Conservation (phyloP, 768 basidiomycete species). For the Terana coerulea region DNA sequence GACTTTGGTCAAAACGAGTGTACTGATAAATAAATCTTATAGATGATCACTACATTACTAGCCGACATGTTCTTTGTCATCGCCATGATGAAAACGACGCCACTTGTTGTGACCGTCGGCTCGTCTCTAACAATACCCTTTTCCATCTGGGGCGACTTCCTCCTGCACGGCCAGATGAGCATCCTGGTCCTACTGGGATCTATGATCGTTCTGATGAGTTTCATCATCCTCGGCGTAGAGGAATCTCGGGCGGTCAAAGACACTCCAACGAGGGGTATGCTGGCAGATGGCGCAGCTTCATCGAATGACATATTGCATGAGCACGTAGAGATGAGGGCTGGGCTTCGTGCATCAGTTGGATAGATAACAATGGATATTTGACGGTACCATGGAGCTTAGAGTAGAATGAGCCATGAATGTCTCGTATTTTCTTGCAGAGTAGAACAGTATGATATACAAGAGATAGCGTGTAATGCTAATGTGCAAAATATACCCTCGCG, state of each 20-base stretch:
- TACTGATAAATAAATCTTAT: no score
- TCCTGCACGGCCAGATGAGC: slow-evolving; percentile 55
- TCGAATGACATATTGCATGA: slow-evolving; percentile 11
- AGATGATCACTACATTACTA: slow-evolving; percentile 71
- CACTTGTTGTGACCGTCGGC: slow-evolving; percentile 90
- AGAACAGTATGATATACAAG: no score
- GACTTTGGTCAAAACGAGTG: slow-evolving; percentile 53
- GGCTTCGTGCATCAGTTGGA: no score
- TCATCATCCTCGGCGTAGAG: slow-evolving; percentile 66
- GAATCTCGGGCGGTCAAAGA: no score
- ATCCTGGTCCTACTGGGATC: slow-evolving; percentile 70
- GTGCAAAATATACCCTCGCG: no score
- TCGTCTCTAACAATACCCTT: slow-evolving; percentile 91
- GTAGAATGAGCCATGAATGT: no score
- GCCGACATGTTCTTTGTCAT: slow-evolving; percentile 84
- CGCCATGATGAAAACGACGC: slow-evolving; percentile 96
- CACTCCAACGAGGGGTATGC: no score
- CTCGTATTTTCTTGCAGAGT: no score
- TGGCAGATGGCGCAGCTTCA: no score
- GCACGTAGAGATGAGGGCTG: neutral
- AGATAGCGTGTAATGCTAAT: no score
- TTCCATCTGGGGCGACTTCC: slow-evolving; percentile 77
- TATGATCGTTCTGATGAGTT: slow-evolving; percentile 67
- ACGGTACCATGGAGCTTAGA: no score
- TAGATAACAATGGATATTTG: no score